These are phyloP conservation scores for Candida silvatica DNA, from an alignment of 805 yeast genomes.

Conservation along the genomic window DNA sequence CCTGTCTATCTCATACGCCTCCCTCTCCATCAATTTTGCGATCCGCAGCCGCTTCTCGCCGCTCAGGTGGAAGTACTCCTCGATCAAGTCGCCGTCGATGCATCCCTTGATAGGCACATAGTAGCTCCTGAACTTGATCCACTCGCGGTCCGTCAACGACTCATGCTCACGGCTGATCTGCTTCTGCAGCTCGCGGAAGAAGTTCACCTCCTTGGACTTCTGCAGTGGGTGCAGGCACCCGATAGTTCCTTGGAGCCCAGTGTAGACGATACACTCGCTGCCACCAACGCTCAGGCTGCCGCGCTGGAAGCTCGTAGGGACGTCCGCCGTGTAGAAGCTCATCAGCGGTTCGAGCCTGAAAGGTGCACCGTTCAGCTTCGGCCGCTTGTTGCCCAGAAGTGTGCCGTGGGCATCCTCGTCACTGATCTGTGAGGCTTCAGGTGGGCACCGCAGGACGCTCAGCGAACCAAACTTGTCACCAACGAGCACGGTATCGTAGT, in stretches of 20 bases:
- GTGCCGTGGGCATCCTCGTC: conserved; percentile 43
- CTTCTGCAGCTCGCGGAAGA: conserved; percentile 47
- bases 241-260: conserved; percentile 76
- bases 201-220: conserved; percentile 51
- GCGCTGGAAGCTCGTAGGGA: conserved; percentile 51
- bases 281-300: conserved; percentile 55
- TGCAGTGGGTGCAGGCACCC: conserved; percentile 67
- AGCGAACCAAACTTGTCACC: conserved; percentile 88
- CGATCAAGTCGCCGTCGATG: conserved; percentile 86
- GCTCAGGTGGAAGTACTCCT: conserved; percentile 34
- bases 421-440: conserved; percentile 35
- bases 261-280: conserved; percentile 54
- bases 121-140: conserved; percentile 61
- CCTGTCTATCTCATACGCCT: conserved; percentile 40
- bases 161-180: conserved; percentile 29
- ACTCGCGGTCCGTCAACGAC: conserved; percentile 57
- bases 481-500: conserved; percentile 66
- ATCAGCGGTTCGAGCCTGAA: conserved; percentile 43
- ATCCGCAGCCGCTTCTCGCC: conserved; percentile 28
- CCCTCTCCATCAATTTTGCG: conserved; percentile 34
- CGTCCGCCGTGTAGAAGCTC: conserved; percentile 60
- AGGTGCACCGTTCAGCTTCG: conserved; percentile 40
- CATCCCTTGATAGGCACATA: conserved; percentile 72
- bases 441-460: conserved; percentile 55
- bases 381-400: conserved; percentile 25